phyloP scores from a whole-genome alignment of 176 grass and related monocot genomes.

The Alloteropsis semialata region DNA sequence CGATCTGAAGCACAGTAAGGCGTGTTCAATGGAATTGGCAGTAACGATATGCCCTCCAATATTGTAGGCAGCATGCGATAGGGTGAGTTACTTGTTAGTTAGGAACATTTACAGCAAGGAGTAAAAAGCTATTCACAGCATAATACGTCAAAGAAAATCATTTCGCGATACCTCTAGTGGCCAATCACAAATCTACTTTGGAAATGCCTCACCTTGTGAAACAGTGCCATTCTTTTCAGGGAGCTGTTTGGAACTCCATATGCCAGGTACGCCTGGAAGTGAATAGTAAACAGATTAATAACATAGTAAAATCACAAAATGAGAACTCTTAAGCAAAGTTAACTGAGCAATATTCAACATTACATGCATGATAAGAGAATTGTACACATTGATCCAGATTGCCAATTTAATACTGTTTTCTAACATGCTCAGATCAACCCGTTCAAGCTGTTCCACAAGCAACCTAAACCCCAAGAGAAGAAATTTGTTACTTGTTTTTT shows the following conservation, averaged over 20 bases:
- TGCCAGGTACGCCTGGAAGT: slow-evolving; percentile 80
- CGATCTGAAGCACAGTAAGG: slow-evolving; percentile 65
- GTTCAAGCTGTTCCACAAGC: slow-evolving; percentile 94
- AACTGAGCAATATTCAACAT: slow-evolving; percentile 17
- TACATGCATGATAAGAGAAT: slow-evolving; percentile 98
- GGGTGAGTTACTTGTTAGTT: not conserved
- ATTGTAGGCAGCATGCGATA: slow-evolving; percentile 86
- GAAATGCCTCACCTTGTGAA: slow-evolving; percentile 71
- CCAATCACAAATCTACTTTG: slow-evolving; percentile 22
- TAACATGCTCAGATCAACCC: slow-evolving; percentile 72
- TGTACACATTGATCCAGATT: slow-evolving; percentile 98
- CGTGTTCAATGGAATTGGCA: slow-evolving; percentile 77
- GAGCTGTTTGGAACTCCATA: slow-evolving; percentile 77
- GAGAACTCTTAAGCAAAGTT: not conserved
- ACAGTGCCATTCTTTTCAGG: slow-evolving; percentile 77
- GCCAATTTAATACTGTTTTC: slow-evolving; percentile 65
- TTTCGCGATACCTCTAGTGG: not conserved
- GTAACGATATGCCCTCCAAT: slow-evolving; percentile 81
- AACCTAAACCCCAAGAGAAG: slow-evolving; percentile 45
- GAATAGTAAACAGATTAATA: slow-evolving; percentile 14
- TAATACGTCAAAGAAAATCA: slow-evolving; percentile 2
- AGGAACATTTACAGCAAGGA: not conserved
- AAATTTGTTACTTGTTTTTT: slow-evolving; percentile 3
- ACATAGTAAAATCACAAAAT: not conserved
- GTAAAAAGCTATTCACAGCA: not conserved